phyloP scores from a whole-genome alignment of 805 yeast genomes.

The Lipomyces oligophaga region DNA sequence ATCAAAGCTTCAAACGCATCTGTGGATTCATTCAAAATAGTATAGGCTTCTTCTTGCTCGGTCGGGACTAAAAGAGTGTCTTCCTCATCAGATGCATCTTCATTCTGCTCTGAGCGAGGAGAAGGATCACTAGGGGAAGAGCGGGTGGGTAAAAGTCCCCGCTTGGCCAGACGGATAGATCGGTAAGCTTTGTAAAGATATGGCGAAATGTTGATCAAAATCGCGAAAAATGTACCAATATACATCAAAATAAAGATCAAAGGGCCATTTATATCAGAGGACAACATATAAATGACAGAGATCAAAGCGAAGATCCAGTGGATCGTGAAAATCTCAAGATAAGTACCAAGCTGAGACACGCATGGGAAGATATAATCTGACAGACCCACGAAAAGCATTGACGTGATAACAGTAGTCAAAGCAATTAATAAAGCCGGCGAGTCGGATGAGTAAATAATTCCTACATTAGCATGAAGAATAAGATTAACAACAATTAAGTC shows the following conservation, averaged over 20 bases:
- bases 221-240: conserved; percentile 8
- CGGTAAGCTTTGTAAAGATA: conserved; percentile 4
- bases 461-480: conserved; percentile 8
- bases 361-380: conserved; percentile 6
- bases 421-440: conserved; percentile 13
- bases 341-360: background rate
- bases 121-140: background rate
- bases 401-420: background rate
- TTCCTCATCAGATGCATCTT: conserved; percentile 11
- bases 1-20: conserved; percentile 1
- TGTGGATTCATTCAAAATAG: background rate
- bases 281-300: conserved; percentile 1
- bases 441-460: conserved; percentile 19
- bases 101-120: background rate
- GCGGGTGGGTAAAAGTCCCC: no score
- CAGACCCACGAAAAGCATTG: conserved; percentile 1
- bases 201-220: conserved; percentile 2
- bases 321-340: conserved; percentile 9
- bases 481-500: conserved; percentile 1
- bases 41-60: background rate
- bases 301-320: conserved; percentile 16
- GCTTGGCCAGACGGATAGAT: background rate
- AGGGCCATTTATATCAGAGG: conserved; percentile 7
- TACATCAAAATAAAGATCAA: conserved; percentile 13
- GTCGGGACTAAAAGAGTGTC: conserved; percentile 4